phyloP scores from a whole-genome alignment of 2,329 filamentous ascomycete species.

The Clonostachys chloroleuca region DNA sequence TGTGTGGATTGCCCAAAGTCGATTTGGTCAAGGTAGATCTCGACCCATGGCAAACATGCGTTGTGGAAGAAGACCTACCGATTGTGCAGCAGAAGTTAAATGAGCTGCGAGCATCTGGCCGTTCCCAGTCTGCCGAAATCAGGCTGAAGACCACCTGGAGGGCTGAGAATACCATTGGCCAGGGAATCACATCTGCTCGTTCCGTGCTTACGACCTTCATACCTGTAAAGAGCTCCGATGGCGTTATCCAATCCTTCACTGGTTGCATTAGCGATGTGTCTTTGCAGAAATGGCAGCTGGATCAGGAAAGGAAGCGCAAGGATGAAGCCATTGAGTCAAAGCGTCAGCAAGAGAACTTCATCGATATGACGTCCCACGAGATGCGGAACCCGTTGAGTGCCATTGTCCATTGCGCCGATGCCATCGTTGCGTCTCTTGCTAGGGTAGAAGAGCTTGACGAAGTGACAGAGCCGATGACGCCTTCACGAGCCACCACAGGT shows the following conservation, averaged over 20 bases:
- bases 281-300: constrained; percentile 45
- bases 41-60: constrained; percentile 38
- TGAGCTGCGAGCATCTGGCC: constrained; percentile 31
- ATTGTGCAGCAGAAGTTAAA: constrained; percentile 31
- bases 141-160: constrained; percentile 42
- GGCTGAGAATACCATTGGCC: constrained; percentile 36
- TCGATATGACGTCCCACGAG: constrained; percentile 71
- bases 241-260: constrained; percentile 37
- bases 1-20: constrained; percentile 41
- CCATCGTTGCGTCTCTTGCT: constrained; percentile 51
- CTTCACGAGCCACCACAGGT: constrained; percentile 8
- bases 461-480: constrained; percentile 12
- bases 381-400: constrained; percentile 71
- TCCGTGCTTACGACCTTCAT: constrained; percentile 47
- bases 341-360: constrained; percentile 75
- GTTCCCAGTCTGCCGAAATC: constrained; percentile 40
- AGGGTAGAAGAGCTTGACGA: constrained; percentile 33
- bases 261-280: constrained; percentile 46
- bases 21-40: constrained; percentile 28
- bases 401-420: constrained; percentile 71
- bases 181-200: constrained; percentile 35
- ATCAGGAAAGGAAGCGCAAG: constrained; percentile 41
- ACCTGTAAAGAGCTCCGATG: constrained; percentile 41
- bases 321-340: constrained; percentile 55
- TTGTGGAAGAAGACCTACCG: constrained; percentile 37